A percentile compares a stretch with the other conserved stretches of the same genome.
phyloP scores from a whole-genome alignment of 805 yeast genomes.

The Candida dajiaensis region DNA sequence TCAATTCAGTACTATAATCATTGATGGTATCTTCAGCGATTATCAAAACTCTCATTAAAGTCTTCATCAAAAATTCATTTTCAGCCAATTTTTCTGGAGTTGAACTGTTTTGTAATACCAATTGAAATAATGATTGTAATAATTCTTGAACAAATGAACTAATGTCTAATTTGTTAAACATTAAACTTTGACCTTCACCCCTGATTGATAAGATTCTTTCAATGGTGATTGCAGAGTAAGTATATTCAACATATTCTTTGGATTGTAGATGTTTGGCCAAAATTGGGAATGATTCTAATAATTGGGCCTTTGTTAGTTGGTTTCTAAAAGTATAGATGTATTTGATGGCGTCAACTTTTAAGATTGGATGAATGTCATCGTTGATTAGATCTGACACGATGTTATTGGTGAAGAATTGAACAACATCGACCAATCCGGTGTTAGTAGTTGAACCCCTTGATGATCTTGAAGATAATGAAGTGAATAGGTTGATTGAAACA shows the following conservation, averaged over 20 bases:
- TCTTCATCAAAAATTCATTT: constrained; percentile 88
- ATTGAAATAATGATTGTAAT: constrained; percentile 57
- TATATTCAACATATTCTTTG: constrained; percentile 73
- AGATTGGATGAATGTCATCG: constrained; percentile 58
- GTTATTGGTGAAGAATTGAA: constrained; percentile 73
- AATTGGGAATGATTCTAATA: constrained; percentile 73
- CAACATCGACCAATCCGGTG: constrained; percentile 82
- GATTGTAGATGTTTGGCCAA: constrained; percentile 65
- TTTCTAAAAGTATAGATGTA: constrained; percentile 87
- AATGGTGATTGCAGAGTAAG: constrained; percentile 89
- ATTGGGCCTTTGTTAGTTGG: constrained; percentile 83
- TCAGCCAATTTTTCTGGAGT: constrained; percentile 91
- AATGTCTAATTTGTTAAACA: constrained; percentile 73
- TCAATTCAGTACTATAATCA: constrained; percentile 37
- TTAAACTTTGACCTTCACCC: constrained; percentile 42
- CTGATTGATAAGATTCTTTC: constrained; percentile 83
- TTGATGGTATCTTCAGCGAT: constrained; percentile 64
- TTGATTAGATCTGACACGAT: constrained; percentile 78
- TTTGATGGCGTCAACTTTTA: constrained; percentile 89
- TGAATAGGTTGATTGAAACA: constrained; percentile 77
- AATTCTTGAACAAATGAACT: constrained; percentile 55
- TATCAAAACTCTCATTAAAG: constrained; percentile 75
- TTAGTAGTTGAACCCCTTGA: constrained; percentile 85
- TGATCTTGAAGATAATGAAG: constrained; percentile 90
- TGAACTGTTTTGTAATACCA: constrained; percentile 52